Evolutionary conservation across 2,329 filamentous ascomycete genomes (phyloP).

Genomic region (Penicillium glabrum): DNA sequence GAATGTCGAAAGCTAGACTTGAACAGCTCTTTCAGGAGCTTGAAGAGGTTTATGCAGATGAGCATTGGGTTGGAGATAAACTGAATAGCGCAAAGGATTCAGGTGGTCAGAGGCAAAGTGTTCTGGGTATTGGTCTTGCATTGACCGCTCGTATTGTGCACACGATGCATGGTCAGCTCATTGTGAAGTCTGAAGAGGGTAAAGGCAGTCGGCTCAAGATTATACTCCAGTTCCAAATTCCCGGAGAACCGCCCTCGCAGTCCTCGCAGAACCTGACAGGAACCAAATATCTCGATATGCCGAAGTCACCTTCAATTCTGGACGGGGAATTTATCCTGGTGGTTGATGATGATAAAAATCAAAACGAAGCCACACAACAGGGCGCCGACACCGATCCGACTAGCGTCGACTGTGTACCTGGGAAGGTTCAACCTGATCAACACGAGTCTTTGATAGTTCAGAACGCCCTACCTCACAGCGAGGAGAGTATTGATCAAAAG

Average conservation of each 20-base stretch:
- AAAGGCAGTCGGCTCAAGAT: conserved; percentile 82
- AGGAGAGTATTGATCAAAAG: not conserved
- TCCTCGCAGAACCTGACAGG: not conserved
- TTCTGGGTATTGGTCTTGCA: conserved; percentile 79
- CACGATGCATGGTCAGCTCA: conserved; percentile 88
- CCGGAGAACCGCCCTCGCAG: conserved; percentile 24
- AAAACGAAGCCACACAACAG: not conserved
- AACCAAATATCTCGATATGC: not conserved
- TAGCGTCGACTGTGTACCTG: too few relatives aligned
- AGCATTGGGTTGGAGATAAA: conserved; percentile 16
- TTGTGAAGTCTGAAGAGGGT: conserved; percentile 77
- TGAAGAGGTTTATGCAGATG: conserved; percentile 58
- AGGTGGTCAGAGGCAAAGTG: conserved; percentile 32
- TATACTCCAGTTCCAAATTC: conserved; percentile 71
- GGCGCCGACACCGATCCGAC: not conserved
- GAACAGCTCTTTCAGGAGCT: conserved; percentile 62
- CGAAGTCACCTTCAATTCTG: conserved; percentile 5
- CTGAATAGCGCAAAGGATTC: conserved; percentile 23
- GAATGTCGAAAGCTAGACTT: conserved; percentile 59
- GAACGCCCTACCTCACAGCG: not conserved
- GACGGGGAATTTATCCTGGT: conserved; percentile 41
- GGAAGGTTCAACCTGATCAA: too few relatives aligned
- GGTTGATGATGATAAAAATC: not conserved
- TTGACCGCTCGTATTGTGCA: conserved; percentile 83
- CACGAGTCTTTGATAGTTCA: not conserved